phyloP scores from a whole-genome alignment of 2,329 filamentous ascomycete genomes.

The Blastomyces parvus region DNA sequence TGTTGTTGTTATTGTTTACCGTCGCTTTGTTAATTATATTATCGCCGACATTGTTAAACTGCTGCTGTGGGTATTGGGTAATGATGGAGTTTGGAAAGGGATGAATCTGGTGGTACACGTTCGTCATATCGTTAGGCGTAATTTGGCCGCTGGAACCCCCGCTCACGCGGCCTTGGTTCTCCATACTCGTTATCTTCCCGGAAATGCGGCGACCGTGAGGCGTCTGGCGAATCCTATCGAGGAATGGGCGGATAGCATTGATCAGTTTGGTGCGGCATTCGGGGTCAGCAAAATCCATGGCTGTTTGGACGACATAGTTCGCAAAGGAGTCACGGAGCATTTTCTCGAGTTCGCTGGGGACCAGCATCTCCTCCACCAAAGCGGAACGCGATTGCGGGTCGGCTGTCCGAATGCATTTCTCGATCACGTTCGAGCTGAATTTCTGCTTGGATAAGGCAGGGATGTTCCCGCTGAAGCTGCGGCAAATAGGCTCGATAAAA shows the following conservation, averaged over 20 bases:
- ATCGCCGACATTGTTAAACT: conserved; percentile 1
- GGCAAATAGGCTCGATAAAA: conserved; percentile 83
- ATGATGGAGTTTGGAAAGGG: conserved; percentile 21
- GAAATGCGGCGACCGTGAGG: conserved; percentile 91
- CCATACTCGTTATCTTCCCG: conserved; percentile 64
- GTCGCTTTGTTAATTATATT: neutral
- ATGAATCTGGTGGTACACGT: conserved; percentile 23
- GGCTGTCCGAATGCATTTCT: conserved; percentile 86
- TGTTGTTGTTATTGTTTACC: neutral
- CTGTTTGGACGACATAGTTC: conserved; percentile 97
- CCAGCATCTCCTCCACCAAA: conserved; percentile 74
- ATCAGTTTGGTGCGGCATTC: conserved; percentile 66
- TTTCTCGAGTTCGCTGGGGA: conserved; percentile 64
- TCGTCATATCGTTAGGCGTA: conserved; percentile 33
- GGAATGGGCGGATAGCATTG: conserved; percentile 73
- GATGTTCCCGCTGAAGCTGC: conserved; percentile 66
- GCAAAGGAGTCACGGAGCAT: conserved; percentile 87
- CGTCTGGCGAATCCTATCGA: conserved; percentile 77
- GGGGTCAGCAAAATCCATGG: conserved; percentile 71
- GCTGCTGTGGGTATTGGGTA: conserved; percentile 19
- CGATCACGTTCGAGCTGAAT: conserved; percentile 98
- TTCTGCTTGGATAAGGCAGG: conserved; percentile 79
- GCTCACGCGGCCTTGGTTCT: conserved; percentile 34
- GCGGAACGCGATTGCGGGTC: conserved; percentile 63
- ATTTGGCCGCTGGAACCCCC: conserved; percentile 30